Base-by-base conservation (phyloP, 2,329 filamentous ascomycete species). In the Thyridium curvatum region DNA sequence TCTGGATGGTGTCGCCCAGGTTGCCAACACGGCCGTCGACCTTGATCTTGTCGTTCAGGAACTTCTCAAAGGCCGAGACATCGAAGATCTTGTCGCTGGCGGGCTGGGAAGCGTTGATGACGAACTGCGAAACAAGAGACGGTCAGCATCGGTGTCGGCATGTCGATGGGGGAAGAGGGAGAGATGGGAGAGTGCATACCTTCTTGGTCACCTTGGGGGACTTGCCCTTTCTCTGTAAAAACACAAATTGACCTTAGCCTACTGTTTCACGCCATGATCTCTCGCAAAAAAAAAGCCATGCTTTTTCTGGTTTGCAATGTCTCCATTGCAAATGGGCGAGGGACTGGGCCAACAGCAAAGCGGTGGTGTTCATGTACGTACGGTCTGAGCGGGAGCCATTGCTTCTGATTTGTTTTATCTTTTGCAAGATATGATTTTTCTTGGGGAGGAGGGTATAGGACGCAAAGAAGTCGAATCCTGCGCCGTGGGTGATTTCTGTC, bases 81-180 rank as follows among this genome's bases (percentile, higher is more conserved):
- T 98, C 93, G 82, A 98, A 97, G 82, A 98, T 98, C 84, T 97
- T 97, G 82, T 98, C 93, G 76, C 82, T 86, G 58, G 90, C 90
- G 61, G 93, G 93, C 76, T 97, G 91, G 62, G 87, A 90, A 70
- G 90, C 91, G 78, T 98, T 94, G 86, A 98, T 97, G 78, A 94
- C 84, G 84, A 88, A 98, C 91, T 94, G 56, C 9, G 18, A 26
- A 3, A 14, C 33, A n/a, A 14, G 34, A 40, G n/a, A n/a, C n/a
- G 16, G 44, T 51, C 41, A 53, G 44, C 14, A 26, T 31, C 35
- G 32, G 37, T 9, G 30, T 36, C 34, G 39, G 30, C 16, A 26
- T 21, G 14, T 32, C 13, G 12, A 7, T 8, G 18, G 14, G 35
- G 39, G 21, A 17, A 16, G 15, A 43, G 26, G 38, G 26, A 9